A percentile compares a stretch with the other conserved stretches of the same genome.
phyloP scores from a whole-genome alignment of 1,284 basidiomycete genomes.

The Trametes polyzona region DNA sequence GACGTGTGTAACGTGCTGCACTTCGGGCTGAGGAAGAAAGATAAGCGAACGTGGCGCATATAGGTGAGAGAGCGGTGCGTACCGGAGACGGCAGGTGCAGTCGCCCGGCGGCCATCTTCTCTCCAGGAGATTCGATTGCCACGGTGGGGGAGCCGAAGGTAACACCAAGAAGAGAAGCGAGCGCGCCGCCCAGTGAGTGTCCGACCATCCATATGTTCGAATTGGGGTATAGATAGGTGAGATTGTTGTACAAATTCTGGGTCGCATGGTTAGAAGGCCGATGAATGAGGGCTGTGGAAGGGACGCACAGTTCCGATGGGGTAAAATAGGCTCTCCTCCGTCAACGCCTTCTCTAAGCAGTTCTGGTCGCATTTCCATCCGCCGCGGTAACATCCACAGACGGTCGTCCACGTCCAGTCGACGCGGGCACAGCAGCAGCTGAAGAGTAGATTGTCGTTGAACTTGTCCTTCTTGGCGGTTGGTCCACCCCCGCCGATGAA shows the following conservation, averaged over 20 bases:
- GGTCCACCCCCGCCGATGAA: slow-evolving; percentile 83
- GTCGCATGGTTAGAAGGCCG: not conserved
- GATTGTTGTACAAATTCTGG: slow-evolving; percentile 91
- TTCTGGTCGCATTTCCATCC: slow-evolving; percentile 83
- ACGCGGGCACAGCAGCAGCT: slow-evolving; percentile 96
- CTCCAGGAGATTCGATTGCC: slow-evolving; percentile 91
- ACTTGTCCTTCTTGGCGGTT: slow-evolving; percentile 89
- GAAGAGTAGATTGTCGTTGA: slow-evolving; percentile 97
- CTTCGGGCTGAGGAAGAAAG: slow-evolving; percentile 55
- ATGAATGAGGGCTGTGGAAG: not conserved
- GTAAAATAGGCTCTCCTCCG: slow-evolving; percentile 90
- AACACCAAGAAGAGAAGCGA: slow-evolving; percentile 85
- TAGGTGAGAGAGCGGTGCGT: slow-evolving; percentile 28
- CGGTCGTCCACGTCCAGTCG: slow-evolving; percentile 94
- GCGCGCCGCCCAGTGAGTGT: slow-evolving; percentile 85
- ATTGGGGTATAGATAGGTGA: slow-evolving; percentile 92
- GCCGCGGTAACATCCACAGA: slow-evolving; percentile 90
- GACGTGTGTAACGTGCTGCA: slow-evolving; percentile 78
- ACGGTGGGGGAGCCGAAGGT: slow-evolving; percentile 95
- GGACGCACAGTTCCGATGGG: slow-evolving; percentile 74
- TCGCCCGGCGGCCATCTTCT: slow-evolving; percentile 81
- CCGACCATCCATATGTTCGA: slow-evolving; percentile 94
- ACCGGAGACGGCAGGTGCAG: slow-evolving; percentile 89
- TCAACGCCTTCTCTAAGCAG: slow-evolving; percentile 82
- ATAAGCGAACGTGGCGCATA: too few species aligned